Percentiles rank a stretch among this genome's conserved stretches.
Conservation (phyloP, 352 stramenopile genomes). For the Phytophthora sojae region DNA sequence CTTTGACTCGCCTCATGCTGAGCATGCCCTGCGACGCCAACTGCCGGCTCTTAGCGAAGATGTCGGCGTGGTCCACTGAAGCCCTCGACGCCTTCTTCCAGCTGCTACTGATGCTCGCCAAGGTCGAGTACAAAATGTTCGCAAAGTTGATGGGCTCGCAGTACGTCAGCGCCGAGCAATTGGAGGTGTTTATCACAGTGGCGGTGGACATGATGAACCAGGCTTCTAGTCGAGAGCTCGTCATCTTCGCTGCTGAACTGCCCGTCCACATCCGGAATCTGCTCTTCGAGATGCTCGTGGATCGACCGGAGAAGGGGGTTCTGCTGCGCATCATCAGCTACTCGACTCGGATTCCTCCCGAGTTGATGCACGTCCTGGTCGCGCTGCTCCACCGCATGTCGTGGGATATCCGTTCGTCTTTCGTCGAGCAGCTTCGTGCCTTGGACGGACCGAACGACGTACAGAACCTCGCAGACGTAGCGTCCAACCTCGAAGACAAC, state of each 20-base stretch:
- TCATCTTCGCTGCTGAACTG: slow-evolving; percentile 64
- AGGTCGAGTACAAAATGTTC: slow-evolving; percentile 65
- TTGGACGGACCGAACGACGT: slow-evolving; percentile 50
- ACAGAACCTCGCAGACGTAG: slow-evolving; percentile 42
- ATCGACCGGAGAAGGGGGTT: slow-evolving; percentile 58
- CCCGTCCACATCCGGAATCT: slow-evolving; percentile 47
- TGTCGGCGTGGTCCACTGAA: slow-evolving; percentile 47
- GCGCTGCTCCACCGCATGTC: slow-evolving; percentile 54
- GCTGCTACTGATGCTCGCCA: slow-evolving; percentile 65
- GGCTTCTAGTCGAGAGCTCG: slow-evolving; percentile 66
- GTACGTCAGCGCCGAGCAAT: slow-evolving; percentile 48
- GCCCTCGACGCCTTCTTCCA: slow-evolving; percentile 72
- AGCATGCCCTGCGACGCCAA: slow-evolving; percentile 57
- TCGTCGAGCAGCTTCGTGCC: slow-evolving; percentile 68
- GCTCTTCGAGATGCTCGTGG: slow-evolving; percentile 59
- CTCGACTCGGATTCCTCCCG: slow-evolving; percentile 42
- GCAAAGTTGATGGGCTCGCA: slow-evolving; percentile 60
- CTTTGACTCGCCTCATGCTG: slow-evolving; percentile 68
- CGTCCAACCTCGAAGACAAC: slow-evolving; percentile 46
- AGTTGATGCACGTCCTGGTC: slow-evolving; percentile 57
- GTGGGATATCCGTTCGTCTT: slow-evolving; percentile 61
- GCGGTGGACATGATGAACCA: slow-evolving; percentile 78
- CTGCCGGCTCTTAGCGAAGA: slow-evolving; percentile 52
- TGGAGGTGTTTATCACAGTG: slow-evolving; percentile 57
- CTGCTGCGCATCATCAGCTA: slow-evolving; percentile 69